These are phyloP conservation scores for Termitomyces sp. DNA, from an alignment of 768 basidiomycete species.

Conservation along the genomic window DNA sequence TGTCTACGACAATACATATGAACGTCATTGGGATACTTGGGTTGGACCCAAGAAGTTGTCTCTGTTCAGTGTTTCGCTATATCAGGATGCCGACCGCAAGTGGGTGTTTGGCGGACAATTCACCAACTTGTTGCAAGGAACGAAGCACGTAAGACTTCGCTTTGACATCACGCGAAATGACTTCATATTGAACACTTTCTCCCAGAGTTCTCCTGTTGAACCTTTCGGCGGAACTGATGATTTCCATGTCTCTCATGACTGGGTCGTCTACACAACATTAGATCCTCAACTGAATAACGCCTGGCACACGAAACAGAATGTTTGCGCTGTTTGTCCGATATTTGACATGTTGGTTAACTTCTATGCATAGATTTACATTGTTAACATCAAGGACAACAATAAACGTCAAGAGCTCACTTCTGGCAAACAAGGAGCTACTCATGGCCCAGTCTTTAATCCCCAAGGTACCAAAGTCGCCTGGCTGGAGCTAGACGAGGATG, in stretches of 20 bases:
- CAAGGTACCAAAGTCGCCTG: constrained; percentile 76
- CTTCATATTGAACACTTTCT: background rate
- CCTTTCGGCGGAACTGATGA: constrained; percentile 85
- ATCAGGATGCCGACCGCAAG: constrained; percentile 37
- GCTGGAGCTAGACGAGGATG: constrained; percentile 84
- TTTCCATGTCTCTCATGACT: constrained; percentile 64
- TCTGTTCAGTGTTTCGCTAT: constrained; percentile 65
- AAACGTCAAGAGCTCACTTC: constrained; percentile 69
- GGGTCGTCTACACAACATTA: constrained; percentile 83
- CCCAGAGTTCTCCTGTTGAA: constrained; percentile 69
- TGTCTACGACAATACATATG: constrained; percentile 66
- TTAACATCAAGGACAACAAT: constrained; percentile 46
- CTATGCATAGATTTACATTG: constrained; percentile 56
- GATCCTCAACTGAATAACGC: constrained; percentile 74
- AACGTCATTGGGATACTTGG: constrained; percentile 82
- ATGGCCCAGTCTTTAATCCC: constrained; percentile 62
- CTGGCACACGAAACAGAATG: constrained; percentile 87
- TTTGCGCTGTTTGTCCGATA: constrained; percentile 20
- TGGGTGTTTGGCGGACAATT: constrained; percentile 54
- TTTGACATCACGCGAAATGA: background rate
- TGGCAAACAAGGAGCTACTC: constrained; percentile 80
- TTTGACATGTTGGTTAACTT: background rate
- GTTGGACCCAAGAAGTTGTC: constrained; percentile 62
- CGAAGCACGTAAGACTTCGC: constrained; percentile 57
- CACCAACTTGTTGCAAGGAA: constrained; percentile 58